phyloP scores from a whole-genome alignment of 257 asterid genomes.

The Marsdenia floribunda region DNA sequence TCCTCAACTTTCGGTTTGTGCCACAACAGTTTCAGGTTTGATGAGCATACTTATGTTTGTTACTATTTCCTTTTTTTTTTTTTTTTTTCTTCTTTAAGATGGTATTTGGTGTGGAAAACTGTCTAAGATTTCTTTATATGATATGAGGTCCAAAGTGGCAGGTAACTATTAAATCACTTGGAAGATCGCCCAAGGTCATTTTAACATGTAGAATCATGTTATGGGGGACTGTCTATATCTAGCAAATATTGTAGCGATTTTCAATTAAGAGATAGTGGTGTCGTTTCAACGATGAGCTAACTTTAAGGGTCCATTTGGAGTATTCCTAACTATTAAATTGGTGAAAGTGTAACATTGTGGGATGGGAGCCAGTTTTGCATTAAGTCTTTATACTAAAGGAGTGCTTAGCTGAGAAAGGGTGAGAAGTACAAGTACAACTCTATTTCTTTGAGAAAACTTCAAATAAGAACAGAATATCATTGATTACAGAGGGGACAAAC shows the following conservation, averaged over 20 bases:
- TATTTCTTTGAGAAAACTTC: not conserved
- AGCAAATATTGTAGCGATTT: not conserved
- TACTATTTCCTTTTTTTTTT: not conserved
- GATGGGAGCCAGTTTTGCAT: not conserved
- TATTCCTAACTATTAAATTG: too few relatives aligned
- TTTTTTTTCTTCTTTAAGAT: too few relatives aligned
- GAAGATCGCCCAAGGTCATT: not conserved
- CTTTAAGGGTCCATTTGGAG: not conserved
- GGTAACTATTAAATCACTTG: not conserved
- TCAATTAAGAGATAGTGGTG: not conserved
- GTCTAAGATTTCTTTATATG: not conserved
- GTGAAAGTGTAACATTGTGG: too few relatives aligned
- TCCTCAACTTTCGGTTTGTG: conserved; percentile 84
- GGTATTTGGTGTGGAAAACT: not conserved
- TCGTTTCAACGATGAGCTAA: not conserved
- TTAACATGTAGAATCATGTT: not conserved
- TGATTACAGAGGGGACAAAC: not conserved
- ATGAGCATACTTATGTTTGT: conserved; percentile 4
- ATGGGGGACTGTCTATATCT: not conserved
- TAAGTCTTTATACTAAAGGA: not conserved
- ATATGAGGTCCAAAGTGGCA: not conserved
- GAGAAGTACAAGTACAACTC: too few relatives aligned
- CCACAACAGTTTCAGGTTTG: conserved; percentile 96
- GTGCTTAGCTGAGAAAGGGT: too few relatives aligned
- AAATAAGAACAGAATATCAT: not conserved